These are phyloP conservation scores for Heliocybe sulcata DNA, from an alignment of 1,284 basidiomycete genomes.

Conservation along the genomic window DNA sequence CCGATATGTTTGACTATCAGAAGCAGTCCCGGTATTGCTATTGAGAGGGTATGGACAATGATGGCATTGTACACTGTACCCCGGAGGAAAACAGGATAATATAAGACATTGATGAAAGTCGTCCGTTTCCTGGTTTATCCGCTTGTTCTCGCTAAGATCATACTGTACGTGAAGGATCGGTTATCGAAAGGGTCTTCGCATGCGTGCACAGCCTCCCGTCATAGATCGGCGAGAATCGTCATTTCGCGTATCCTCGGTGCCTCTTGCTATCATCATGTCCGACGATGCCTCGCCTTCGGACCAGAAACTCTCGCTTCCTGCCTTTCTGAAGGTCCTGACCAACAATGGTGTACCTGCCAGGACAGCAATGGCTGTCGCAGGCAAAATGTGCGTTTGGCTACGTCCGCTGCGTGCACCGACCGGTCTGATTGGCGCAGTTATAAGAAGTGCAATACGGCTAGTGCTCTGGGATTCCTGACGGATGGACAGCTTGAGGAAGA, in stretches of 20 bases:
- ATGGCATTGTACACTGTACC: too few species aligned
- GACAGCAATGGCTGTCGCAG: conserved; percentile 71
- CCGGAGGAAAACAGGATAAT: too few species aligned
- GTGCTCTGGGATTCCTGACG: conserved; percentile 48
- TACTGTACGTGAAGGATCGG: too few species aligned
- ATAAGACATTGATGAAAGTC: too few species aligned
- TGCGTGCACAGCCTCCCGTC: neutral
- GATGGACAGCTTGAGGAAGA: conserved; percentile 50
- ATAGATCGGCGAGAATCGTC: neutral
- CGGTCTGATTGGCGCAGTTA: conserved; percentile 42
- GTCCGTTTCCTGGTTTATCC: too few species aligned
- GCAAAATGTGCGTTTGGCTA: conserved; percentile 58
- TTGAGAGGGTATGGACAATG: too few species aligned
- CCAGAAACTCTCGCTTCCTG: conserved; percentile 57
- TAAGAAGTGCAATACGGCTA: conserved; percentile 63
- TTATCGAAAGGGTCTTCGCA: neutral
- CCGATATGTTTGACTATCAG: too few species aligned
- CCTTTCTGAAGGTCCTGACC: conserved; percentile 70
- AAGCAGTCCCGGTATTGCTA: too few species aligned
- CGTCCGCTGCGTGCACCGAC: neutral
- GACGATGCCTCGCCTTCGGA: neutral
- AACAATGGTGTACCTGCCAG: conserved; percentile 55
- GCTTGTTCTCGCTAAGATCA: too few species aligned
- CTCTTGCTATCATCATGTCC: neutral
- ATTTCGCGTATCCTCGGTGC: neutral